Evolutionary conservation across 2,329 filamentous ascomycete genomes (phyloP), one percentile per base, ranked within the genome.

Genomic region (Paecilomyces variotii): DNA sequence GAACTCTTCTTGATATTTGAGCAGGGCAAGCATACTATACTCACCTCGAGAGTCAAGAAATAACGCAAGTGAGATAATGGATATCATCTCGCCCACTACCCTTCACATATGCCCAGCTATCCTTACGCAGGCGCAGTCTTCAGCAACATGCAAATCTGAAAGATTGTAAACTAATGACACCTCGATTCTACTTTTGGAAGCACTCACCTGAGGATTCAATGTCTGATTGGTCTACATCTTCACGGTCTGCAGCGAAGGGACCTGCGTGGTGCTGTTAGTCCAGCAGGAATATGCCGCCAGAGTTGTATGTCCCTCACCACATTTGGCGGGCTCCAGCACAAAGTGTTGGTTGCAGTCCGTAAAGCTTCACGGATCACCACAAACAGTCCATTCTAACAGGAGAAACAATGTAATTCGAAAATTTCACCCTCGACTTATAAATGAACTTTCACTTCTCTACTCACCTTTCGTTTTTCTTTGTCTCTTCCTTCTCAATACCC

Each of bases 221-320:
- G 4, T 26, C 50, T 28, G 50, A 52, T 28, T 52, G 50, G 50
- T 14, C 4, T 26, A 52, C 50, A 52, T 26, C 6, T 28, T 24
- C 25, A 14, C 14, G 50, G 19, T 52, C 25, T 52, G 50, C 50
- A 28, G 27, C 24, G 27, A 24, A 10, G 27, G 24, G 25, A 28
- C 24, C 10, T 28, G 50, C 27, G 25, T 52, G 50, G 25, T 52
- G 25, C 50, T 52, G 50, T 52, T 52, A 52, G 50, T 28, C 24
- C 50, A 26, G 53, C 28, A 25, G 28, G 53, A 55, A 25, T 54
- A 28, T 34, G 19, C 27, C 50, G 34, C 50, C 24, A 30, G 49
- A 25, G 39, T 53, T 58, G 53, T 58, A 56, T 58, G 50, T 56
- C 34, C 45, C 53, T 55, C 57, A 58, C 53, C 35, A 30, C 11